Evolutionary conservation across 306 rosid species (phyloP).

Genomic region (Sophora flavescens): DNA sequence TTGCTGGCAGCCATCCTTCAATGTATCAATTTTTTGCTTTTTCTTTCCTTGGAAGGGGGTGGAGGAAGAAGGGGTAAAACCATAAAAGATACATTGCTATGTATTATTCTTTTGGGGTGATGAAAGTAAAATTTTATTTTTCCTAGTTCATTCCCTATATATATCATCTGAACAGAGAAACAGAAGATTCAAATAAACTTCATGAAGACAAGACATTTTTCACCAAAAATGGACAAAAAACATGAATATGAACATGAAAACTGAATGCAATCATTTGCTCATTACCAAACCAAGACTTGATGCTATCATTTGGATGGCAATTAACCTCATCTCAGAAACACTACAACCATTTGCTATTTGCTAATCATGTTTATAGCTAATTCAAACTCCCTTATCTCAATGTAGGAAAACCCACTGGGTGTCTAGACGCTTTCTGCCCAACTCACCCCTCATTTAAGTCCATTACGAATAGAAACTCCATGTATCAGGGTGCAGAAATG

Average conservation of each 20-base stretch:
- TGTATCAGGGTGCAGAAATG: no score
- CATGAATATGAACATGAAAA: conserved; percentile 8
- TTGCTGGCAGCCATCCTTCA: no score
- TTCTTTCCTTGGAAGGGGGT: no score
- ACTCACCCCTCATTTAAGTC: conserved; percentile 33
- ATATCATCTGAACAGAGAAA: no score
- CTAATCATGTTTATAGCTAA: conserved; percentile 9
- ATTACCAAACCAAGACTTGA: conserved; percentile 2
- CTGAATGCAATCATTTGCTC: conserved; percentile 2
- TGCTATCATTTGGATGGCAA: conserved; percentile 30
- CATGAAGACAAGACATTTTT: conserved; percentile 6
- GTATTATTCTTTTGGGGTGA: no score
- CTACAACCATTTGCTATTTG: conserved; percentile 23
- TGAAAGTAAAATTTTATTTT: no score
- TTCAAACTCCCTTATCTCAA: neutral
- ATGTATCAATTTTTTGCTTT: no score
- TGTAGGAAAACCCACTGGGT: conserved; percentile 20
- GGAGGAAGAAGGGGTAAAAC: no score
- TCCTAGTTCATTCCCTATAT: no score
- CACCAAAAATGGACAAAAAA: neutral
- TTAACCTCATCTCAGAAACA: conserved; percentile 24
- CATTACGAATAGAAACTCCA: conserved; percentile 18
- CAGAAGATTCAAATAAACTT: no score
- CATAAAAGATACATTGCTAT: no score
- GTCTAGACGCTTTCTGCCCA: conserved; percentile 20